Evolutionary conservation across 2,329 filamentous ascomycete species (phyloP), one percentile per base, ranked within the genome.

Genomic region (Diaporthe velutina): DNA sequence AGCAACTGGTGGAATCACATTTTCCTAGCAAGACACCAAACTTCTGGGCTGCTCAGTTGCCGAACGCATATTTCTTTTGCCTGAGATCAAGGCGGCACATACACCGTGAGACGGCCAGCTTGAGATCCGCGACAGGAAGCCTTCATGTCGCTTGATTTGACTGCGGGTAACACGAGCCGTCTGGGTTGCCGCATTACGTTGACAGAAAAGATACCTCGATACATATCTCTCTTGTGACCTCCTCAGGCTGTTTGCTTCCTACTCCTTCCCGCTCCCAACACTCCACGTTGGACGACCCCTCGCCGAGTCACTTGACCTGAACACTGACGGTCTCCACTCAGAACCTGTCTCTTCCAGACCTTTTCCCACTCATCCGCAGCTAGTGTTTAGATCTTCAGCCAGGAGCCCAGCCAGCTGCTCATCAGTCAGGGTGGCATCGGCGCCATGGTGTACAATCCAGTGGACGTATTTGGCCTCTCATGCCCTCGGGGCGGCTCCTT

Each of bases 401-500:
- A 28, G 13, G 33, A 40, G 4, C 35, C 35, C 19, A 45, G 57
- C n/a, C 60, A 40, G 35, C 17, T 42, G 33, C 19, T 71, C 25
- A 17, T 25, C 17, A 54, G 28, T n/a, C 48, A 45, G 25, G 25
- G 30, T n/a, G n/a, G 40, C 48, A 64, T 19, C 25, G 17, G 28
- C 57, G 52, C 22, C 19, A 75, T 66, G 60, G 19, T 64, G 58
- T 64, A 58, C 10, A 52, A 54, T 28, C 54, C 64, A 30, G 38
- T 74, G 28, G 58, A 61, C 38, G 35, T 38, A 4, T 57, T 79
- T 73, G 73, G 77, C 45, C 50, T 77, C 54, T 55, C 55, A 13
- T 86, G 84, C 45, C 80, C 80, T 0, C 61, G 70, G 0, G 79
- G 78, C 7, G 81, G 82, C 35, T 40, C 75, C 6, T 85, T 85